Base-by-base conservation (phyloP, 1,284 basidiomycete species). In the Irpex sp. region DNA sequence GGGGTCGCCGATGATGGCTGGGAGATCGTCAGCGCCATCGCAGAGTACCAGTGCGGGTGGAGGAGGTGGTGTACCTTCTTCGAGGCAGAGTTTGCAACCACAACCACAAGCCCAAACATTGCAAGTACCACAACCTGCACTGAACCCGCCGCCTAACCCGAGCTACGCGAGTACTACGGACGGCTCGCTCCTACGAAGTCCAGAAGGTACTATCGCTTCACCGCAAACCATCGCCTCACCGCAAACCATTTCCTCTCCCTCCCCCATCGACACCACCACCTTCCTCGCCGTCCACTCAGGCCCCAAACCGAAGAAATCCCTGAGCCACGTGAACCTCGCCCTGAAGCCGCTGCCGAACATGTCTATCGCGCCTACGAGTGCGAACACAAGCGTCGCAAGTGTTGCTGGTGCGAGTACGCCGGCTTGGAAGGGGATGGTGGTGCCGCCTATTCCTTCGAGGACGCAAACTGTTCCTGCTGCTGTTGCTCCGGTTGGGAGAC, bases 241-340 rank as follows among this genome's bases (percentile, higher is more conserved):
- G 1, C 31, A 6, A 34, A 34, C 31, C 5, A 34, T 34, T 17
- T 21, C 52, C 44, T 52, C 55, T 19, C 17, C 57, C 31, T 47
- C 44, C 13, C 44, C 44, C 17, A 47, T 7, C n/a, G 47, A 17
- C 58, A 6, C 44, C 58, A 8, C 40, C 11, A 19, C 44, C 49
- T 8, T n/a, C 7, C 44, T 60, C 38, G 15, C 17, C 64, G 5
- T 60, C 59, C 11, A 19, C 60, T 19, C 58, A 40, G 44, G 62
- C 54, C 66, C 65, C 37, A 69, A 66, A 52, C 66, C 70, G 38
- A 67, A 71, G 60, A 75, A 74, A 66, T 73, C 72, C 55, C 63
- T 75, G 15, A 73, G 72, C 59, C 70, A 72, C 61, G 73, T 75
- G 58, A 72, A 73, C 57, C 66, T 75, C 1, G 71, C 67, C 3